Evolutionary conservation across 768 basidiomycete species (phyloP).

Genomic region (Boletus eberwhitei): DNA sequence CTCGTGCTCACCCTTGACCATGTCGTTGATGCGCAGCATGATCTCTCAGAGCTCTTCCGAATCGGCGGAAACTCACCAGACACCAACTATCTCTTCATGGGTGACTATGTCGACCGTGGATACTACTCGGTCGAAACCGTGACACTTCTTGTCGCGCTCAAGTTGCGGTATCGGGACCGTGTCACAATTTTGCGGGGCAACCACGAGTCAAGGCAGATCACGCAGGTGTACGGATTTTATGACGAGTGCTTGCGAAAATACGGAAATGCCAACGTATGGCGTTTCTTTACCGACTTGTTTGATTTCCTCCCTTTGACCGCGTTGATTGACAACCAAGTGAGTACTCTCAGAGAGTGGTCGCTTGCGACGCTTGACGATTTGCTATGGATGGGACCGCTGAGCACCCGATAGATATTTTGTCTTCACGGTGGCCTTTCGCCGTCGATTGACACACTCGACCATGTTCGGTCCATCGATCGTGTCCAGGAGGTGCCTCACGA

Average conservation of each 20-base stretch:
- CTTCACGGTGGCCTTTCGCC: conserved; percentile 96
- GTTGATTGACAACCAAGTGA: conserved; percentile 97
- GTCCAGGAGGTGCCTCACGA: conserved; percentile 99
- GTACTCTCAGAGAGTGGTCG: conserved; percentile 34
- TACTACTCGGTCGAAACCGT: conserved; percentile 99
- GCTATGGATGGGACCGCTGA: conserved; percentile 5
- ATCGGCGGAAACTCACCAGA: conserved; percentile 99
- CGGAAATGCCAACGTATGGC: conserved; percentile 99
- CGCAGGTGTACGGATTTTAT: conserved; percentile 99
- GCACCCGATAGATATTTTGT: conserved; percentile 82
- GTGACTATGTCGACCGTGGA: conserved; percentile 98
- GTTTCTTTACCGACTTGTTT: conserved; percentile 97
- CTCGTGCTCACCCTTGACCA: conserved; percentile 10
- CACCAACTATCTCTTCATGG: conserved; percentile 99
- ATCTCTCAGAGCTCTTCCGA: conserved; percentile 97
- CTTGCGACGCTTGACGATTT: conserved; percentile 1
- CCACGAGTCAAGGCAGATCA: conserved; percentile 99
- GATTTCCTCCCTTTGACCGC: conserved; percentile 97
- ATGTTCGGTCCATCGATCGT: conserved; percentile 97
- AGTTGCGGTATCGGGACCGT: conserved; percentile 96
- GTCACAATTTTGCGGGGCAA: conserved; percentile 98
- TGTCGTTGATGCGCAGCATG: conserved; percentile 62
- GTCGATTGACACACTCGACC: conserved; percentile 99
- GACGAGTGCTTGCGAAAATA: conserved; percentile 99
- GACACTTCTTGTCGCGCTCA: conserved; percentile 93